Evolutionary conservation across 2,329 filamentous ascomycete genomes (phyloP).

Genomic region (Akanthomyces muscarius): DNA sequence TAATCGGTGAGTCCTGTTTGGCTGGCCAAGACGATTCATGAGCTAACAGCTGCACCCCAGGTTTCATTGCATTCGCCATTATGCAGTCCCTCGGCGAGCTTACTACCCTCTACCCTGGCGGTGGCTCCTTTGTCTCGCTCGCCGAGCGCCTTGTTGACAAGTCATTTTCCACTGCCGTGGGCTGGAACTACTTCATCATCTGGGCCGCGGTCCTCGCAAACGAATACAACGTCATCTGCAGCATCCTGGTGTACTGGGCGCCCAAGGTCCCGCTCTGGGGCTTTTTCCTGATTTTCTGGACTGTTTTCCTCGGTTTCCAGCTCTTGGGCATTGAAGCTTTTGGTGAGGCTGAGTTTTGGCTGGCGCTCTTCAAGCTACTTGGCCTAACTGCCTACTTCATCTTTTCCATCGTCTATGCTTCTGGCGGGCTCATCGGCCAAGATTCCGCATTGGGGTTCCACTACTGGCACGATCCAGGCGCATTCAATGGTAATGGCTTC

Average conservation of each 20-base stretch:
- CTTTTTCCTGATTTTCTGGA: conserved; percentile 72
- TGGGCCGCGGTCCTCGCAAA: conserved; percentile 64
- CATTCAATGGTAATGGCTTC: conserved; percentile 64
- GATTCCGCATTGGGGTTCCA: conserved; percentile 58
- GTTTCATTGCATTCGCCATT: conserved; percentile 60
- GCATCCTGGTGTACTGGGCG: conserved; percentile 63
- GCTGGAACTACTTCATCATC: conserved; percentile 70
- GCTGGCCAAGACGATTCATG: background rate
- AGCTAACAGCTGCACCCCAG: conserved; percentile 25
- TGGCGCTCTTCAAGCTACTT: conserved; percentile 67
- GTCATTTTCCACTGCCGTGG: conserved; percentile 63
- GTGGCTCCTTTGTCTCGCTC: conserved; percentile 67
- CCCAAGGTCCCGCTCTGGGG: conserved; percentile 59
- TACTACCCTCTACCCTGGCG: conserved; percentile 67
- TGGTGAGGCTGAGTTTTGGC: conserved; percentile 77
- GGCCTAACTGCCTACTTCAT: conserved; percentile 69
- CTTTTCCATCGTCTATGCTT: conserved; percentile 68
- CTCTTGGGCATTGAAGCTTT: conserved; percentile 70
- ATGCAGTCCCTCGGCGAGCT: conserved; percentile 74
- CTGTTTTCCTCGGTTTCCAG: conserved; percentile 64
- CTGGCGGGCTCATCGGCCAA: conserved; percentile 61
- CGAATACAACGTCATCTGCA: conserved; percentile 67
- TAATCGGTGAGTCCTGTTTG: conserved; percentile 48
- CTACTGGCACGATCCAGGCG: conserved; percentile 69
- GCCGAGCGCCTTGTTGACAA: conserved; percentile 68